phyloP scores from a whole-genome alignment of 2,329 filamentous ascomycete genomes.

The Thielaviopsis ethacetica region DNA sequence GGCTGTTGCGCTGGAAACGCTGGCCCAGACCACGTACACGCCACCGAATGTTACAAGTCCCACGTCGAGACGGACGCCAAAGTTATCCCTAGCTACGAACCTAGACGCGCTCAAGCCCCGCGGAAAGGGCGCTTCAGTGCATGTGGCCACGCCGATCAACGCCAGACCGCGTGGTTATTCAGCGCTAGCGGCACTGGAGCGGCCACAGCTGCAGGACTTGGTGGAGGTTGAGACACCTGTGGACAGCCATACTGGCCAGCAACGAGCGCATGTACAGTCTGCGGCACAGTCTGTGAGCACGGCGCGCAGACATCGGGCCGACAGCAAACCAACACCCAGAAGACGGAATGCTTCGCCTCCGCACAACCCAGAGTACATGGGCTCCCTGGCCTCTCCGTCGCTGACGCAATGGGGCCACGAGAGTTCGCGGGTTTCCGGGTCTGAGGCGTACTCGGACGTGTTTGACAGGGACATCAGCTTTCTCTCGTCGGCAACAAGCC shows the following conservation, averaged over 20 bases:
- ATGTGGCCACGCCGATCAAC: slow-evolving; percentile 1
- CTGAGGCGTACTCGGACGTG: neutral
- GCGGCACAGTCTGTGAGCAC: neutral
- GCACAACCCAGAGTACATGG: neutral
- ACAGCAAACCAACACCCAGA: neutral
- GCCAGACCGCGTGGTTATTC: neutral
- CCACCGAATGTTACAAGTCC: neutral
- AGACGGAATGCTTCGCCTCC: neutral
- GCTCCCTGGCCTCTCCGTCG: neutral
- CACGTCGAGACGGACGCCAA: neutral
- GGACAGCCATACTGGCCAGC: neutral
- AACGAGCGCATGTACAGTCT: neutral
- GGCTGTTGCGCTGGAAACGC: neutral
- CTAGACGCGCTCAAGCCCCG: neutral
- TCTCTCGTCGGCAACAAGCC: neutral
- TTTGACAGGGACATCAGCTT: neutral
- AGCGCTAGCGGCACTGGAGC: neutral
- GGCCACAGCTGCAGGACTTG: neutral
- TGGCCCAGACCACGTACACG: neutral
- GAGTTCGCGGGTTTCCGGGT: neutral
- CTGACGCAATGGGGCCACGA: neutral
- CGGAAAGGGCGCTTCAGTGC: neutral
- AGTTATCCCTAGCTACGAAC: neutral
- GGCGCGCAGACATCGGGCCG: neutral
- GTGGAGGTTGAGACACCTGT: neutral